These are phyloP conservation scores for Fusarium cicatricum DNA, from an alignment of 2,329 filamentous ascomycete genomes.

Conservation along the genomic window DNA sequence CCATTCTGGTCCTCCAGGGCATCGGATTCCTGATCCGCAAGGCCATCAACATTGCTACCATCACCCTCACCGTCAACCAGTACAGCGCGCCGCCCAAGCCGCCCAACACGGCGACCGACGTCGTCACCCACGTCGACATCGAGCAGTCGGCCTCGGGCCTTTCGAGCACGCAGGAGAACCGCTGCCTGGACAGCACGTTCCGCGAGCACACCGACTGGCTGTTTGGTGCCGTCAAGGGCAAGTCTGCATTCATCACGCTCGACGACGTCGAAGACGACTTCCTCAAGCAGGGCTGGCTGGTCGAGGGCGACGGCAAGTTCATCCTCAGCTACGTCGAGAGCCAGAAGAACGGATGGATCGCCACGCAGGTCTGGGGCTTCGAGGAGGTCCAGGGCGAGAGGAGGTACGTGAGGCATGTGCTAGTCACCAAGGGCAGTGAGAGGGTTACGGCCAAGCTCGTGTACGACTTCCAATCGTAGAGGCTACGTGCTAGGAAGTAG, in stretches of 20 bases:
- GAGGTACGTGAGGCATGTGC: constrained; percentile 61
- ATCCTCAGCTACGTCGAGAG: constrained; percentile 71
- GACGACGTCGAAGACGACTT: constrained; percentile 63
- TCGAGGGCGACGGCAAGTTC: constrained; percentile 66
- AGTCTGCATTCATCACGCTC: constrained; percentile 58
- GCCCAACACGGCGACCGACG: constrained; percentile 50
- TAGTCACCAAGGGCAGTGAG: constrained; percentile 60
- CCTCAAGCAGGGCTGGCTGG: constrained; percentile 66
- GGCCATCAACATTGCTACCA: constrained; percentile 71
- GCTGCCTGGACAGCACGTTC: constrained; percentile 58
- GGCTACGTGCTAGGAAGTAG: neutral
- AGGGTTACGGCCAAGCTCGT: constrained; percentile 61
- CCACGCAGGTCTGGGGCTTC: constrained; percentile 69
- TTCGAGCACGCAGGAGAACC: constrained; percentile 67
- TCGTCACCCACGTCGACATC: constrained; percentile 71
- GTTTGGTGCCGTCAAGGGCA: constrained; percentile 76
- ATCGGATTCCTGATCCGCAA: constrained; percentile 77
- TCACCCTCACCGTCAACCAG: constrained; percentile 71
- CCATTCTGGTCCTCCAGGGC: constrained; percentile 76
- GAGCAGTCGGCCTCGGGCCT: constrained; percentile 78
- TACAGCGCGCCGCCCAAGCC: constrained; percentile 55
- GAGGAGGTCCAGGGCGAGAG: constrained; percentile 61
- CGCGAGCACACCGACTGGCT: constrained; percentile 80
- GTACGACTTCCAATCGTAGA: constrained; percentile 59
- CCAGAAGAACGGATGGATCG: constrained; percentile 61